phyloP scores from a whole-genome alignment of 176 grass and related monocot species.

The Typha latifolia region DNA sequence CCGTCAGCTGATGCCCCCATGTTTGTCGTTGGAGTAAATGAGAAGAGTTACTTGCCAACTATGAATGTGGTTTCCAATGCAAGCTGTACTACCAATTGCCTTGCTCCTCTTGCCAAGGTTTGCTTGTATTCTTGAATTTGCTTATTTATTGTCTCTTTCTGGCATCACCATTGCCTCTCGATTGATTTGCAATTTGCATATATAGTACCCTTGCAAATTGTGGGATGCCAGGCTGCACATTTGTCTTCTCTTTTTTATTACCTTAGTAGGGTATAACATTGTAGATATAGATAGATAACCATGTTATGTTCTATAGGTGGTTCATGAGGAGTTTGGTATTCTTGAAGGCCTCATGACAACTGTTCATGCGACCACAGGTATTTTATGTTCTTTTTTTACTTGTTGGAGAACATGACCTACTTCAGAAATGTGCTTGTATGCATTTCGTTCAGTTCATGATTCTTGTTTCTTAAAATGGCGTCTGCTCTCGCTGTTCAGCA shows the following conservation, averaged over 20 bases:
- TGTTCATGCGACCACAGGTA: constrained; percentile 98
- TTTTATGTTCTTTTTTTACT: constrained; percentile 19
- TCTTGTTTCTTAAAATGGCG: constrained; percentile 5
- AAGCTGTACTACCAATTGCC: constrained; percentile 96
- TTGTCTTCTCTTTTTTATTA: too few species aligned
- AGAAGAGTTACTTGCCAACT: constrained; percentile 60
- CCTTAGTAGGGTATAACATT: background rate
- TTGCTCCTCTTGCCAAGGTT: constrained; percentile 99
- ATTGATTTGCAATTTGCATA: background rate
- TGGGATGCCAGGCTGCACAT: too few species aligned
- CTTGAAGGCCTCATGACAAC: constrained; percentile 97
- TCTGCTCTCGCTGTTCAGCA: constrained; percentile 37
- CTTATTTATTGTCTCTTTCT: background rate
- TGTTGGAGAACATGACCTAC: background rate
- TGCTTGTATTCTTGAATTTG: background rate
- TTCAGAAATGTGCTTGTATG: background rate
- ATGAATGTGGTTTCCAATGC: constrained; percentile 98
- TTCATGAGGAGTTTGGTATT: constrained; percentile 98
- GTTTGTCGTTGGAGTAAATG: constrained; percentile 99
- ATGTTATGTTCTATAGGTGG: constrained; percentile 47
- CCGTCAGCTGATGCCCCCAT: constrained; percentile 95
- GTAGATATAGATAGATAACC: background rate
- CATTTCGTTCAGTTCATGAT: background rate
- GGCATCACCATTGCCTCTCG: background rate
- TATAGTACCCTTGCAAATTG: too few species aligned